Base-by-base conservation (phyloP, 352 stramenopile genomes). In the Phytophthora lateralis region DNA sequence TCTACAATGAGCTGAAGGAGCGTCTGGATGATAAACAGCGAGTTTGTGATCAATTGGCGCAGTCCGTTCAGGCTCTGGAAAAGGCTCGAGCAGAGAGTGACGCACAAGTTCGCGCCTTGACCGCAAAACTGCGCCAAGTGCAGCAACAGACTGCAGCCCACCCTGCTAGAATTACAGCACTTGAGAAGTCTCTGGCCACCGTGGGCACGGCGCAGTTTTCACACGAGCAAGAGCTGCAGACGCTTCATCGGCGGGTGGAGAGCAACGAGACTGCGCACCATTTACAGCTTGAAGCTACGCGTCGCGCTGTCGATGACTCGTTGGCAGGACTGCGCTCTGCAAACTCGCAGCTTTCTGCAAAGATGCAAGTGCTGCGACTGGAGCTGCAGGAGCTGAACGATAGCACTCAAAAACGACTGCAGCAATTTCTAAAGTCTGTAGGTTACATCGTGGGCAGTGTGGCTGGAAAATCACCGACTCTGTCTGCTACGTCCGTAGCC, bases 341-440 rank as follows among this genome's bases (percentile, higher is more conserved):
- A 0, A 49, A 86, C 6, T 49, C 59, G 14, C 77, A 86, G 21
- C 52, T 82, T 30, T 61, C 72, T 2, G 38, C 72, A 21, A 84
- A 82, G 41, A 43, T 86, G 9, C 74, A 84, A 44, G 63, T 86
- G 29, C n/a, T 78, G 9, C 60, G 72, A 3, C 27, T 77, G 2
- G 77, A 87, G 47, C 43, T 81, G 6, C 73, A 80, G 32, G 69
- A 79, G 32, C 60, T 72, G 18, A 53, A 14, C 4, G 65, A 80
- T 10, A 62, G 65, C 10, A 54, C 54, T 4, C 51, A 75, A 26
- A 66, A 67, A 2, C 63, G 71, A 14, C 48, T 78, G 17, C 61
- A 73, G 32, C 72, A 84, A 9, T 38, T 82, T 10, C 26, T 58
- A 4, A 76, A 78, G 12, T 38, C 60, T 12, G 38, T 76, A 14